Evolutionary conservation across 345 rosid genomes (phyloP).

Genomic region (Draba incana): DNA sequence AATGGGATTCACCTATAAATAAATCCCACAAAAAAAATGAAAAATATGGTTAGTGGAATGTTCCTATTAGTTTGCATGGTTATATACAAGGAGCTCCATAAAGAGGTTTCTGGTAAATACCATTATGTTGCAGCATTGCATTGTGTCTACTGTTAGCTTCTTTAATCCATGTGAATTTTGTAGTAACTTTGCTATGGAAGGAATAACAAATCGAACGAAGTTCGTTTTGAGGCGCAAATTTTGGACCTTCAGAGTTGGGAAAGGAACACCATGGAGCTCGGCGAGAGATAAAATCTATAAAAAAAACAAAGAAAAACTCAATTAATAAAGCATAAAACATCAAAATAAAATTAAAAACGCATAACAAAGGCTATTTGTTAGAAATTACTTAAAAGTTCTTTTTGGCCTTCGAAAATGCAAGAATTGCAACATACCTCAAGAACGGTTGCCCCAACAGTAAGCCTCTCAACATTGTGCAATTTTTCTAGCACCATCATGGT

Average conservation of each 20-base stretch:
- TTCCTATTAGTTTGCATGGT: background rate
- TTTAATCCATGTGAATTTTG: slow-evolving; percentile 32
- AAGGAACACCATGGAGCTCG: slow-evolving; percentile 16
- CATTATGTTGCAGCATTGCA: background rate
- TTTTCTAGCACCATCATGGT: slow-evolving; percentile 17
- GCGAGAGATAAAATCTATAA: slow-evolving; percentile 24
- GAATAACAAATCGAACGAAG: slow-evolving; percentile 19
- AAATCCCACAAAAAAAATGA: no score
- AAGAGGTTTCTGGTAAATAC: background rate
- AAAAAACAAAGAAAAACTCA: background rate
- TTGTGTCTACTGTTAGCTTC: slow-evolving; percentile 26
- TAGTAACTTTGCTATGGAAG: slow-evolving; percentile 32
- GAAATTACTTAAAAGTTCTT: no score
- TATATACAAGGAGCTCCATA: no score
- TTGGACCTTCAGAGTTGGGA: slow-evolving; percentile 17
- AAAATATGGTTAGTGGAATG: background rate
- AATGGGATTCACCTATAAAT: no score
- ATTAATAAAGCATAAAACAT: no score
- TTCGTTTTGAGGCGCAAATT: slow-evolving; percentile 11
- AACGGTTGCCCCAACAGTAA: slow-evolving; percentile 20
- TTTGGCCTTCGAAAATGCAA: background rate
- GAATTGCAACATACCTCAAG: slow-evolving; percentile 23
- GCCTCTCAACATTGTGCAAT: slow-evolving; percentile 20
- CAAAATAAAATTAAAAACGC: no score
- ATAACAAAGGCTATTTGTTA: no score